A percentile compares a stretch with the other conserved stretches of the same genome.
phyloP scores from a whole-genome alignment of 306 rosid species.

The Sechiopsis laciniata region DNA sequence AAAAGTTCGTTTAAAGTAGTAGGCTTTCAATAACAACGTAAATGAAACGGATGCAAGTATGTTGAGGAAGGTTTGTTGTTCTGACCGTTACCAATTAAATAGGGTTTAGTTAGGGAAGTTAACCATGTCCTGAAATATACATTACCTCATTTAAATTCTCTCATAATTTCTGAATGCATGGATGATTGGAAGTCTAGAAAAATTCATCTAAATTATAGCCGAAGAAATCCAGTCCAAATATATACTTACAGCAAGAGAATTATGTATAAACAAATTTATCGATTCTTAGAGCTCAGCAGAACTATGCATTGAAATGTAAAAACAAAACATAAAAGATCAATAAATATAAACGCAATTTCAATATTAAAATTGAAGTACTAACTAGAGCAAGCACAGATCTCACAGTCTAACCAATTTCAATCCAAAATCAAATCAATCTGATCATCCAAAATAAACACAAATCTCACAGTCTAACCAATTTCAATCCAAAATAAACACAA shows the following conservation, averaged over 20 bases:
- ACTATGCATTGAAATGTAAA: background rate
- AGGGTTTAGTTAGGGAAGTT: background rate
- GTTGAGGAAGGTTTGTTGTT: background rate
- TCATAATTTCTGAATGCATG: background rate
- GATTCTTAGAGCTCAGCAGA: background rate
- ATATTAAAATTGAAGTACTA: background rate
- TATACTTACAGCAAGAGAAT: background rate
- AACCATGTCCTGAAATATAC: background rate
- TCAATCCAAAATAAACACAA: too few species aligned
- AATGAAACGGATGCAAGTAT: background rate
- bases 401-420: background rate
- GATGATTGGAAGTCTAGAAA: background rate
- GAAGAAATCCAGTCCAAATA: background rate
- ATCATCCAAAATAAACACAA: background rate
- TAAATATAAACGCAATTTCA: background rate
- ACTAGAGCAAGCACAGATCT: constrained; percentile 8
- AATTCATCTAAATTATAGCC: background rate
- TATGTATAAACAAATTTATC: background rate
- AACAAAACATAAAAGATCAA: background rate
- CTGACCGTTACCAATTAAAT: background rate
- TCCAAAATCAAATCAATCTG: background rate
- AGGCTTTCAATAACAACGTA: background rate
- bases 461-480: too few species aligned
- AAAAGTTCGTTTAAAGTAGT: background rate
- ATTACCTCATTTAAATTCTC: background rate